Conservation (phyloP, 805 yeast genomes). For the Yamadazyma insecticola region DNA sequence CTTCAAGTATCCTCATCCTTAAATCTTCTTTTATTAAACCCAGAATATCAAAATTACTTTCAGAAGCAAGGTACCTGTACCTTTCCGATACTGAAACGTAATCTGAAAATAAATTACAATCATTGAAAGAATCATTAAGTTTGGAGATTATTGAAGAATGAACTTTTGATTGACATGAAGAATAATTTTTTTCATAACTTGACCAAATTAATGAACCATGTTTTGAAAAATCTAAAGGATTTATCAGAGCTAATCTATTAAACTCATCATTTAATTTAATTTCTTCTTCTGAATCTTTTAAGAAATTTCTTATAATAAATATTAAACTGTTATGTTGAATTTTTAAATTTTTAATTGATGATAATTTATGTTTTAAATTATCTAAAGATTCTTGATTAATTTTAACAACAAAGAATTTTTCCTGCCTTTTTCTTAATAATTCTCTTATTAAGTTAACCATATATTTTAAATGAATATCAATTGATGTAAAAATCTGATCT, state of each 20-base stretch:
- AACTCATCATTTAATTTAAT: constrained; percentile 22
- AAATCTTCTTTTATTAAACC: constrained; percentile 32
- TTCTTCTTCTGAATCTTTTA: constrained; percentile 10
- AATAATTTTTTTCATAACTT: constrained; percentile 23
- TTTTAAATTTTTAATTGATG: constrained; percentile 43
- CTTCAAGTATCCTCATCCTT: constrained; percentile 25
- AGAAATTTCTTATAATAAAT: constrained; percentile 21
- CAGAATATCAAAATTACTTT: constrained; percentile 13
- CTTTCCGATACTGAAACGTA: constrained; percentile 20
- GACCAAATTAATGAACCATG: constrained; percentile 27
- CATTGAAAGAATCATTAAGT: constrained; percentile 21
- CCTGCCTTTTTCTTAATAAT: constrained; percentile 65
- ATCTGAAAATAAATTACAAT: constrained; percentile 24
- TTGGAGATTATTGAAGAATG: constrained; percentile 17
- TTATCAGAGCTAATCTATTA: constrained; percentile 23
- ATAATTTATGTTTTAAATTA: constrained; percentile 39
- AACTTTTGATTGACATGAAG: constrained; percentile 14
- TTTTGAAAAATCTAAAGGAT: constrained; percentile 28
- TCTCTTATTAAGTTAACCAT: constrained; percentile 69
- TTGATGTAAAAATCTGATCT: constrained; percentile 34
- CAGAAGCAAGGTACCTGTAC: constrained; percentile 14
- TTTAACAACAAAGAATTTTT: constrained; percentile 62
- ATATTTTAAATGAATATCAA: constrained; percentile 63
- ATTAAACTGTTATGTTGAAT: constrained; percentile 48
- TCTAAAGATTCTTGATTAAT: constrained; percentile 40